A percentile compares a stretch with the other conserved stretches of the same genome.
phyloP scores from a whole-genome alignment of 1,139 yeast species.

The Geotrichum siamense region DNA sequence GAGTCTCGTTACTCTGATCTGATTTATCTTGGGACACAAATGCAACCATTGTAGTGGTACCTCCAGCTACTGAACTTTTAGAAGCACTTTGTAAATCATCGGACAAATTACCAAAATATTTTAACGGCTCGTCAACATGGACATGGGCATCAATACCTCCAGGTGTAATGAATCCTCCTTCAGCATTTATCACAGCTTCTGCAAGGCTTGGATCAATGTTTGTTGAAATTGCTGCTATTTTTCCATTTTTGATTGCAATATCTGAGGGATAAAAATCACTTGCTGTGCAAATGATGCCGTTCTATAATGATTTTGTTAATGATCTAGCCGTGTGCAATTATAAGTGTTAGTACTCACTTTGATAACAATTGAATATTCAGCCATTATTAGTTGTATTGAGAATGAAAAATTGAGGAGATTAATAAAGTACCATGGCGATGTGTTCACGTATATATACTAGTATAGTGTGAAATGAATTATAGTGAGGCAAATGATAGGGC shows the following conservation, averaged over 20 bases:
- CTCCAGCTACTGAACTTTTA: conserved; percentile 52
- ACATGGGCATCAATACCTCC: conserved; percentile 49
- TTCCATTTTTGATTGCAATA: conserved; percentile 39
- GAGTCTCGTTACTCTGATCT: conserved; percentile 24
- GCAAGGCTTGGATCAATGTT: conserved; percentile 29
- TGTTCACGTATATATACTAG: too few relatives aligned
- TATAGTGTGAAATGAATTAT: too few relatives aligned
- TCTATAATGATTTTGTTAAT: conserved; percentile 27
- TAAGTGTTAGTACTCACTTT: too few relatives aligned
- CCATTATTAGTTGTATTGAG: too few relatives aligned
- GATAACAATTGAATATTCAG: too few relatives aligned
- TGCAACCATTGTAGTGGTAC: conserved; percentile 42
- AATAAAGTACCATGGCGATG: too few relatives aligned
- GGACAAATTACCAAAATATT: conserved; percentile 25
- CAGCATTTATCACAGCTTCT: conserved; percentile 38
- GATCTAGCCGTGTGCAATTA: too few relatives aligned
- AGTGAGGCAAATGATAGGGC: too few relatives aligned
- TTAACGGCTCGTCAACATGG: conserved; percentile 50
- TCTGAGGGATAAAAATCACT: conserved; percentile 37
- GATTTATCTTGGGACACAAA: conserved; percentile 41
- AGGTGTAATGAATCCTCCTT: conserved; percentile 42
- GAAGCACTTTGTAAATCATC: conserved; percentile 58
- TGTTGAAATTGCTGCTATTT: conserved; percentile 35
- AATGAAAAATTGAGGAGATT: too few relatives aligned
- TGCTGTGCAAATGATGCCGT: conserved; percentile 37